Base-by-base conservation (phyloP, 1,139 yeast genomes). In the Debaryomycetaceae sp. region DNA sequence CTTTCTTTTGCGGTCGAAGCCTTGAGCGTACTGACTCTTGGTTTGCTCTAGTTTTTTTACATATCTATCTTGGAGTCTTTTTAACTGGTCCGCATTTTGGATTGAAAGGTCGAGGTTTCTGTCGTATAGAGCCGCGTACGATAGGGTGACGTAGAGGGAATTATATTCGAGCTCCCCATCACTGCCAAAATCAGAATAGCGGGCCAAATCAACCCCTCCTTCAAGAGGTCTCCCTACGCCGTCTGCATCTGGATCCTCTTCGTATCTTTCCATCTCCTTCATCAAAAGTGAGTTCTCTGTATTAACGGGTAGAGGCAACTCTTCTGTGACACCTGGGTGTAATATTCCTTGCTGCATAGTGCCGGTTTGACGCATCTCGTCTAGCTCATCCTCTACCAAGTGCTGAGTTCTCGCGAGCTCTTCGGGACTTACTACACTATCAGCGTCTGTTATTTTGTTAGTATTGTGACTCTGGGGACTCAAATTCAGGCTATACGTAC, bases 331-430 rank as follows among this genome's bases (percentile, higher is more conserved):
- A 40, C 52, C 31, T 1, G 73, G 74, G 51, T 69, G 75, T 36
- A 62, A 44, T 3, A 47, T 42, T 9, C 37, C 34, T 13, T 13
- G 17, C 23, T 27, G 39, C 20, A 9, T 14, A n/a, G 27, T 24
- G 5, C 9, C 24, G 36, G 23, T 9, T 34, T 34, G 38, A 42
- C 34, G 40, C 44, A 40, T 54, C 23, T 47, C 50, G 20, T 55
- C 53, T 40, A 66, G 45, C 49, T 70, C 74, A 34, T 51, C 52
- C 31, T 62, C 52, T 6, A 72, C 60, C 40, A 70, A 56, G 43
- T 56, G 62, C 48, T 70, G 74, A 5, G 70, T 72, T 23, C 60
- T 58, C n/a, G 59, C 58, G 41, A 72, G 49, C 48, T 71, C 74
- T 41, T 60, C 63, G 5, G 60, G 59, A 20, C 66, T 54, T 36